These are phyloP conservation scores for Ambrosia hybrid DNA, from an alignment of 140 eudicot species.

Conservation along the genomic window DNA sequence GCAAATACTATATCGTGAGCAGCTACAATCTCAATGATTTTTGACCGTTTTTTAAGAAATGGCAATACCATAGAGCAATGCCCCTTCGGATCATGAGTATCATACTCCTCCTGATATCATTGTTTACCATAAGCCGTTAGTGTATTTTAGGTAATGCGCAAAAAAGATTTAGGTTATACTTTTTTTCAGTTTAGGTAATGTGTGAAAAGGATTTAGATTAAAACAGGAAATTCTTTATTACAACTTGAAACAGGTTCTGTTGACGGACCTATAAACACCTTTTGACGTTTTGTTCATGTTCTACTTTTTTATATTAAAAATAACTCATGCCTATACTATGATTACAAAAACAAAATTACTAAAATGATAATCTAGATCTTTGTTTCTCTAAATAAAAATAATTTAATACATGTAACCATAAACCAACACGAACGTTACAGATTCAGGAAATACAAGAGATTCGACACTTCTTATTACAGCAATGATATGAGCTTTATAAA, in stretches of 20 bases:
- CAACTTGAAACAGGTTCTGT: too few relatives aligned
- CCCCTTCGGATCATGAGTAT: slow-evolving; percentile 71
- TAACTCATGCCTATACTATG: neutral
- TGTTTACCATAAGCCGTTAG: slow-evolving; percentile 9
- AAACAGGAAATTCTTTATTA: too few relatives aligned
- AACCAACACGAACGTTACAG: neutral
- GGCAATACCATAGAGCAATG: slow-evolving; percentile 54
- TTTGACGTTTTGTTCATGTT: neutral
- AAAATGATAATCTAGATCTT: neutral
- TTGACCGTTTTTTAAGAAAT: slow-evolving; percentile 58
- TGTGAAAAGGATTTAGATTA: neutral
- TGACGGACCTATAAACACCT: neutral
- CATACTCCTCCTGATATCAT: slow-evolving; percentile 56
- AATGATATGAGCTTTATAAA: neutral
- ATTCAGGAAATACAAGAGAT: neutral
- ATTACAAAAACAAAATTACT: neutral
- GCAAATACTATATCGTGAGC: slow-evolving; percentile 72
- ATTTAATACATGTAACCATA: neutral
- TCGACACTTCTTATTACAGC: neutral
- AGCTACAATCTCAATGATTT: slow-evolving; percentile 64
- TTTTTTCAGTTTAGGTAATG: neutral
- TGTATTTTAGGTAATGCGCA: neutral
- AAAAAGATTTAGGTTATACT: neutral
- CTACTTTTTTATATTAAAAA: neutral
- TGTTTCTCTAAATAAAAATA: neutral